A percentile compares a stretch with the other conserved stretches of the same genome.
phyloP scores from a whole-genome alignment of 305 asterid species.

The Fraxinus baroniana region DNA sequence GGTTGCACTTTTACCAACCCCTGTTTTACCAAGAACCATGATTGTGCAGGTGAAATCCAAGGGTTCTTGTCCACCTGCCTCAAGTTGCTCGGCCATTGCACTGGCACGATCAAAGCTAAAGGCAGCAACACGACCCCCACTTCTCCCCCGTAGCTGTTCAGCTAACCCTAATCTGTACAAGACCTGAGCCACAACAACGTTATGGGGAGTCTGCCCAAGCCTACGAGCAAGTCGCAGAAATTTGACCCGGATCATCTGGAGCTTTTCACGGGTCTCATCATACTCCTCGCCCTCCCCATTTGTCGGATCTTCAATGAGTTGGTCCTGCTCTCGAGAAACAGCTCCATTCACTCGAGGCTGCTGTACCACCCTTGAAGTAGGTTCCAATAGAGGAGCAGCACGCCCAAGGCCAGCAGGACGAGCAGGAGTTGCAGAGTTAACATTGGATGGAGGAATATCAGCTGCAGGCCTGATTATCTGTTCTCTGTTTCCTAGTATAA shows the following conservation, averaged over 20 bases:
- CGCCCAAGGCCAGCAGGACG: slow-evolving; percentile 96
- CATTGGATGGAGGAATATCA: slow-evolving; percentile 28
- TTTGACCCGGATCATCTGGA: slow-evolving; percentile 96
- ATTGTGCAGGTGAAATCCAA: slow-evolving; percentile 93
- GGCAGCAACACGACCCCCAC: slow-evolving; percentile 82
- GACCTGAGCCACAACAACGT: slow-evolving; percentile 97
- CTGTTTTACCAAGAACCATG: slow-evolving; percentile 96
- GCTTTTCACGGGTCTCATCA: slow-evolving; percentile 97
- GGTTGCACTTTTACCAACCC: slow-evolving; percentile 99
- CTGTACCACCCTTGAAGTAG: slow-evolving; percentile 64
- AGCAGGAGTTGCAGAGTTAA: slow-evolving; percentile 36
- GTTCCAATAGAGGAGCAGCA: slow-evolving; percentile 68
- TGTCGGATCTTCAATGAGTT: slow-evolving; percentile 67
- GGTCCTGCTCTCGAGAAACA: slow-evolving; percentile 56
- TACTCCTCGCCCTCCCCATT: slow-evolving; percentile 84
- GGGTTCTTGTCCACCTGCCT: slow-evolving; percentile 87
- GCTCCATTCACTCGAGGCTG: slow-evolving; percentile 85
- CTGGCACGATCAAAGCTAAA: slow-evolving; percentile 97
- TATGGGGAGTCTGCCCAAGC: slow-evolving; percentile 97
- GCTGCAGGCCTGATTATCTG: slow-evolving; percentile 27
- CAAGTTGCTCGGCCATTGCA: slow-evolving; percentile 97
- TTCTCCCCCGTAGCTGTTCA: slow-evolving; percentile 91
- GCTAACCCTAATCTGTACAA: slow-evolving; percentile 93
- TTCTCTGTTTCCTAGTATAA: slow-evolving; percentile 24
- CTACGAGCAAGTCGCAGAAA: slow-evolving; percentile 92